phyloP scores from a whole-genome alignment of 176 grass and related monocot genomes.

The Echinochloa phyllopogon region DNA sequence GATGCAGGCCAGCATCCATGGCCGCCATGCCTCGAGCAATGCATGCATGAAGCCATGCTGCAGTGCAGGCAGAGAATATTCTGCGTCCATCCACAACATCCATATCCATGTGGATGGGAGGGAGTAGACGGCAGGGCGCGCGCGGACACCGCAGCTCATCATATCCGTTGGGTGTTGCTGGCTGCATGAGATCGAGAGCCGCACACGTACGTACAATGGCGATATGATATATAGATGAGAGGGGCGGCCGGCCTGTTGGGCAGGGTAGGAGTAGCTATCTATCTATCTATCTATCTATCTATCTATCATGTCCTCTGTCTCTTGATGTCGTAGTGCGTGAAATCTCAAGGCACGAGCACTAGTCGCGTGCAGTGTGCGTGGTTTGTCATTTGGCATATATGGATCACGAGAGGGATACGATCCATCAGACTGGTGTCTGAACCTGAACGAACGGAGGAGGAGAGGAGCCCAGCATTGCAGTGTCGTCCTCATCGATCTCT shows the following conservation, averaged over 20 bases:
- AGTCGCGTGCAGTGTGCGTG: no score
- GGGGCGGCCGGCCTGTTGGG: no score
- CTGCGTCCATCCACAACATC: constrained; percentile 39
- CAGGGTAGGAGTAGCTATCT: no score
- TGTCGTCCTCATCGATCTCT: no score
- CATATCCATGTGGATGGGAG: neutral
- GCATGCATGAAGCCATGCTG: no score
- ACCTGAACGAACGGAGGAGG: neutral
- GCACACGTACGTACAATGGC: no score
- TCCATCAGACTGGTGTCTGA: neutral
- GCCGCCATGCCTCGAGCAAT: neutral
- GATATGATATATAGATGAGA: no score
- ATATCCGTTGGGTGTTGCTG: neutral
- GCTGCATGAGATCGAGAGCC: no score
- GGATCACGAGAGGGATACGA: constrained; percentile 4
- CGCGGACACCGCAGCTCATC: constrained; percentile 29
- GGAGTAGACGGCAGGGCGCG: neutral
- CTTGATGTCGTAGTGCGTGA: no score
- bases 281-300: no score
- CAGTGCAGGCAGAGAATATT: constrained; percentile 35
- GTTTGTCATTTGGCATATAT: neutral
- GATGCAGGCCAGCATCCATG: neutral
- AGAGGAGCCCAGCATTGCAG: neutral
- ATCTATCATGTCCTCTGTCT: no score
- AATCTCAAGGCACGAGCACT: no score